Evolutionary conservation across 768 basidiomycete genomes (phyloP), one percentile per base, ranked within the genome.

Genomic region (Tulasnella sp.): DNA sequence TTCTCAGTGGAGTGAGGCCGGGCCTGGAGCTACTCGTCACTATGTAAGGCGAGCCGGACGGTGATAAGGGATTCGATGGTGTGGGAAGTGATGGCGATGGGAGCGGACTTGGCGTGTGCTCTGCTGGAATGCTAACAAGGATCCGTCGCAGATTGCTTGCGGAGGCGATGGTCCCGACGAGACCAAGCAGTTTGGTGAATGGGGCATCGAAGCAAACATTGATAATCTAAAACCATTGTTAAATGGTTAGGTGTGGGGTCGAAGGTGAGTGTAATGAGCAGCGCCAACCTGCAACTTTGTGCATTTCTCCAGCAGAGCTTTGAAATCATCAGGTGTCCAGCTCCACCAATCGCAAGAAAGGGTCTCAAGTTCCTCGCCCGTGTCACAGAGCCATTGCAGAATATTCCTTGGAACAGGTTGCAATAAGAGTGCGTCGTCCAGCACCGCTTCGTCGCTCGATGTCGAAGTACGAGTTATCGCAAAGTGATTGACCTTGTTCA

Each of bases 331-430:
- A 32, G 70, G 64, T 26, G 64, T 65, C 63, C 71, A 72, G 1
- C 68, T 60, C 74, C 74, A 74, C 70, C 73, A 75, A 63, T 75
- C 74, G 60, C 73, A 73, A 43, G 73, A 67, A 50, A 74, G 67
- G n/a, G 58, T 58, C 10, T 52, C 65, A 60, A 74, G 64, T 38
- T 51, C 58, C 29, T 61, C 66, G 38, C 67, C 66, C 21, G 55
- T 19, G 24, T 60, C 64, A 58, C 64, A 66, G 27, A 75, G 62
- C 24, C 58, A 51, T 29, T 68, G 66, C 27, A 70, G 58, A 38
- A 75, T 64, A n/a, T 69, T 68, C 11, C 63, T 47, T n/a, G 74
- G 72, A 23, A 74, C 63, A 13, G 66, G 66, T 45, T 70, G 68
- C 44, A 71, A 51, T 27, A 68, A 67, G 5, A 68, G 63, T 41